Base-by-base conservation (phyloP, 2,329 filamentous ascomycete genomes). In the Immersiporthe knoxdaviesiana region DNA sequence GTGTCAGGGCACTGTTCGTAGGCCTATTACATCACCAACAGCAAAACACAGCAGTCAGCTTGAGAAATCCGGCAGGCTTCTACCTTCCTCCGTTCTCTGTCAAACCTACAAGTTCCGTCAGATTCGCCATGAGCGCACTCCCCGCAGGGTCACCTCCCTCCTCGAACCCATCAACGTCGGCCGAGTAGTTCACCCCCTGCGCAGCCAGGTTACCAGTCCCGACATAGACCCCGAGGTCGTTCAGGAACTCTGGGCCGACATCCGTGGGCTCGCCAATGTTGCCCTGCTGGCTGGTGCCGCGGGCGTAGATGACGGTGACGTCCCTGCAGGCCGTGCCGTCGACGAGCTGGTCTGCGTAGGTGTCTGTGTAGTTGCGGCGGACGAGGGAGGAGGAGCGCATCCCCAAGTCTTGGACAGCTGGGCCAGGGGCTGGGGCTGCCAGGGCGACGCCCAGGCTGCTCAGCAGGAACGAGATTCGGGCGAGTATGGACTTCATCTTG, bases 1-100 rank as follows among this genome's bases (percentile, higher is more conserved):
- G 81, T 83, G 44, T 76, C 73, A 0, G 81, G 81, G 67, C 82
- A 84, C 12, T 71, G 70, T 8, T 61, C 66, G 56, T 64, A 65
- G 7, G 67, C 70, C 70, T 71, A 39, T n/a, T n/a, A n/a, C n/a
- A n/a, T n/a, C 10, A 32, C 44, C 58, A 60, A 21, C 27, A 60
- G 11, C 35, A 37, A 21, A 11, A 30, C 30, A 35, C 30, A 30
- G 8, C 32, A 37, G 35, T 35, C 32, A 60, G 32, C 10, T 2
- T 8, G 14, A 12, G 7, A 12, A 39, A 12, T 39, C 11, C 24
- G n/a, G 2, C 16, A 12, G 16, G 32, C 12, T 5, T 21, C 7
- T 16, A 7, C 41, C 3, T 1, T 47, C 30, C 27, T n/a, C n/a
- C n/a, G n/a, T n/a, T n/a, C n/a, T n/a, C 39, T 47, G 14, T n/a